These are phyloP conservation scores for Solanum etuberosum DNA, from an alignment of 257 asterid genomes.

Conservation along the genomic window DNA sequence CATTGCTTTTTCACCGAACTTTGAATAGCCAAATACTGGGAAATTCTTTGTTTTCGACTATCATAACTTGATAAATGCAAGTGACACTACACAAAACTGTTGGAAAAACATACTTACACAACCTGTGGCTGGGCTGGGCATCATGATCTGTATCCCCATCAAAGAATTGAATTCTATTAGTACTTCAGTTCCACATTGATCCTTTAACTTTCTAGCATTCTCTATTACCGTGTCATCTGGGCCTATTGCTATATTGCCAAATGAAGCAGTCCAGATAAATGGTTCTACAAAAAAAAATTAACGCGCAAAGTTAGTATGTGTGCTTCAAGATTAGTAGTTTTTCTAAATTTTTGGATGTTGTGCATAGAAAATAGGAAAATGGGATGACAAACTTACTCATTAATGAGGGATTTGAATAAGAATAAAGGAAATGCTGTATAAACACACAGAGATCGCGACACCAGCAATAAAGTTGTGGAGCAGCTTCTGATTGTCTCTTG, in stretches of 20 bases:
- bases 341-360: neutral
- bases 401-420: conserved; percentile 62
- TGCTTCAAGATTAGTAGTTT: neutral
- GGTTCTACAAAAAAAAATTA: neutral
- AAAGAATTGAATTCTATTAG: neutral
- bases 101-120: neutral
- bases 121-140: neutral
- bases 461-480: conserved; percentile 61
- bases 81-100: conserved; percentile 1
- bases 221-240: neutral
- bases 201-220: conserved; percentile 6
- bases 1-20: neutral
- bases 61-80: neutral
- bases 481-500: conserved; percentile 57
- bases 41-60: neutral
- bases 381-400: conserved; percentile 26
- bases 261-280: neutral
- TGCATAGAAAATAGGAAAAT: neutral
- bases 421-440: conserved; percentile 54
- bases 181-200: neutral
- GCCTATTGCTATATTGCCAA: neutral
- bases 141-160: neutral
- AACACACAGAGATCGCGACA: conserved; percentile 32
- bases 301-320: neutral
- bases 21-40: neutral